These are phyloP conservation scores for Cenchrus americanus DNA, from an alignment of 176 grass and related monocot species.

Conservation along the genomic window DNA sequence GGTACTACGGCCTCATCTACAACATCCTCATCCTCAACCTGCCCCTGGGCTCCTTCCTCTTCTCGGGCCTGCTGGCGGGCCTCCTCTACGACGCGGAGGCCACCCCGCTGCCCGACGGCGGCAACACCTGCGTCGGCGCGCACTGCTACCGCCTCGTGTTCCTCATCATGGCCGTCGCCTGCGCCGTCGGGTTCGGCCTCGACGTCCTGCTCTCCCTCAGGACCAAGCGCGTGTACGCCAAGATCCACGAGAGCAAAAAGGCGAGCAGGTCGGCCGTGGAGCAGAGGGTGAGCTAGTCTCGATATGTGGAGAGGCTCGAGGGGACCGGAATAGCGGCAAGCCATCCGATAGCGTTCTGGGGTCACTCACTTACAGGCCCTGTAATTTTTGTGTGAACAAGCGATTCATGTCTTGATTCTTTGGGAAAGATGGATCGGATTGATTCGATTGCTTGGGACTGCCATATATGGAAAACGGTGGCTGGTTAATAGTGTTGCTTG, in stretches of 20 bases:
- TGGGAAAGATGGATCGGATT: slow-evolving; percentile 6
- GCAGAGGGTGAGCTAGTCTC: slow-evolving; percentile 36
- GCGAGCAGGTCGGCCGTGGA: slow-evolving; percentile 22
- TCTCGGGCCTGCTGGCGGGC: slow-evolving; percentile 91
- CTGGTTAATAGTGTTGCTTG: background rate
- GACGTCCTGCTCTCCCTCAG: slow-evolving; percentile 70
- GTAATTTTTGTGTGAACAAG: slow-evolving; percentile 20
- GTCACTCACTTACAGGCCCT: background rate
- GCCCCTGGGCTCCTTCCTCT: slow-evolving; percentile 93
- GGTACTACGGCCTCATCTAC: slow-evolving; percentile 99
- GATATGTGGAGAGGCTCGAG: too few relatives aligned
- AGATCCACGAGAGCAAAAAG: slow-evolving; percentile 80
- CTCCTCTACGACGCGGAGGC: slow-evolving; percentile 92
- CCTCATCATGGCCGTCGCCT: slow-evolving; percentile 71
- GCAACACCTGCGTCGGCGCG: slow-evolving; percentile 85
- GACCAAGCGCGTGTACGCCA: slow-evolving; percentile 74
- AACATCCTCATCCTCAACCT: slow-evolving; percentile 98
- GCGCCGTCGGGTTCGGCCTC: slow-evolving; percentile 71
- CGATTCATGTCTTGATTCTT: slow-evolving; percentile 18
- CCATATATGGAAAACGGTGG: background rate
- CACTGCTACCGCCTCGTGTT: slow-evolving; percentile 95
- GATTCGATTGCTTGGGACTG: slow-evolving; percentile 20
- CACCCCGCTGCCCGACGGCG: slow-evolving; percentile 65
- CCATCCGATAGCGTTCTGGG: background rate
- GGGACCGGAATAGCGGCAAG: background rate